These are phyloP conservation scores for Fraxinus sp. DNA, from an alignment of 305 asterid species.

Conservation along the genomic window DNA sequence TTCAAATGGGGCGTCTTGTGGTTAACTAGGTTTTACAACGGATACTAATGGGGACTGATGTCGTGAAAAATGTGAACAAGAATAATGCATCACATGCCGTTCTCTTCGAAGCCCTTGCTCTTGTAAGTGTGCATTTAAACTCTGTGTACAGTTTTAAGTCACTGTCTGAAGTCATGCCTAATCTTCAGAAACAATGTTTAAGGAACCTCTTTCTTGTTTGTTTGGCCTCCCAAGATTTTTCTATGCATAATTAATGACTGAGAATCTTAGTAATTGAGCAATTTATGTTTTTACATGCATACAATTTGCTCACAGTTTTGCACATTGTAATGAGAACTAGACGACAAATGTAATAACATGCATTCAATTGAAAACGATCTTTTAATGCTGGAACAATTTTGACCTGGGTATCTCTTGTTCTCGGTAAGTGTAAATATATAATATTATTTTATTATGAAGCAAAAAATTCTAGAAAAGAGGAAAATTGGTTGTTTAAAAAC, in stretches of 20 bases:
- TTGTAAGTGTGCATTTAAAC: conserved; percentile 58
- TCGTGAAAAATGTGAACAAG: conserved; percentile 98
- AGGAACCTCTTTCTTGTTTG: conserved; percentile 1
- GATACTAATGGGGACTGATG: conserved; percentile 98
- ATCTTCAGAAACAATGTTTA: not conserved
- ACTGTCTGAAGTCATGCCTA: not conserved
- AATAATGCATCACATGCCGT: conserved; percentile 99
- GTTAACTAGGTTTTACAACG: conserved; percentile 76
- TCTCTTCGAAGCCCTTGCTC: conserved; percentile 99
- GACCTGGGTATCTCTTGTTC: not conserved
- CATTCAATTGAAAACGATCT: conserved; percentile 4
- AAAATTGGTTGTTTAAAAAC: not conserved
- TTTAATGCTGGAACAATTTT: conserved; percentile 4
- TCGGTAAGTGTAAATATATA: not conserved
- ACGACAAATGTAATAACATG: not conserved
- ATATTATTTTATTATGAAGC: not conserved
- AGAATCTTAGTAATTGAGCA: not conserved
- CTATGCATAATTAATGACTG: not conserved
- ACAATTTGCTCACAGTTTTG: not conserved
- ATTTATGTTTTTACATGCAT: conserved; percentile 7
- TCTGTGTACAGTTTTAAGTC: not conserved
- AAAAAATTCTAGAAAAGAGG: not conserved
- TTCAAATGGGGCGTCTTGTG: not conserved
- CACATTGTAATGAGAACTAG: not conserved
- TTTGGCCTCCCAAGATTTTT: not conserved